Conservation (phyloP, 2,329 filamentous ascomycete species). For the Albophoma yamanashiensis region DNA sequence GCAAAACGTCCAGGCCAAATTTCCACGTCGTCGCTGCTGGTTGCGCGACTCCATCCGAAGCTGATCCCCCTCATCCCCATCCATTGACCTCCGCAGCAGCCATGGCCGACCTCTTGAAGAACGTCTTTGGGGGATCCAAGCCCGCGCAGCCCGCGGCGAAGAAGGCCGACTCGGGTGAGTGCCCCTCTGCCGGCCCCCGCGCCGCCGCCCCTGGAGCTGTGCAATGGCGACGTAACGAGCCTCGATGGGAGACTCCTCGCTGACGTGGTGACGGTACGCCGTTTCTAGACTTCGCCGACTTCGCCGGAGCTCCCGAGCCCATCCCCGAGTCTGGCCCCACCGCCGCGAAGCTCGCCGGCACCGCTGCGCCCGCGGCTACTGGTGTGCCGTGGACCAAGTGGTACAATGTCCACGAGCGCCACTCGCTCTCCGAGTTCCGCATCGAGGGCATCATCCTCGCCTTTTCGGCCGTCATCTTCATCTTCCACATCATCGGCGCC, state of each 20-base stretch:
- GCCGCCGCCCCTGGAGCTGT: not conserved
- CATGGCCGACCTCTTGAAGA: slow-evolving; percentile 55
- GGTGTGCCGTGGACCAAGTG: slow-evolving; percentile 74
- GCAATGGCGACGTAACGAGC: not conserved
- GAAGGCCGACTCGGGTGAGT: slow-evolving; percentile 54
- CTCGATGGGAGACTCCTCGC: not conserved
- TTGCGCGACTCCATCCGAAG: not conserved
- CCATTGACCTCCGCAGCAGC: slow-evolving; percentile 15
- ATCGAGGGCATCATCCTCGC: slow-evolving; percentile 74
- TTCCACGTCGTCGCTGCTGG: not conserved
- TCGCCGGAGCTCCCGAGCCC: slow-evolving; percentile 67
- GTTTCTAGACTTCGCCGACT: slow-evolving; percentile 79
- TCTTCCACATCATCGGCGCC: slow-evolving; percentile 73
- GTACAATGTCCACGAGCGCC: slow-evolving; percentile 94
- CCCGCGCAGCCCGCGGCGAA: slow-evolving; percentile 29
- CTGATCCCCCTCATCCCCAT: slow-evolving; percentile 1
- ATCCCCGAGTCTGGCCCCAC: slow-evolving; percentile 37
- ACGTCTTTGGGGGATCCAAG: slow-evolving; percentile 59
- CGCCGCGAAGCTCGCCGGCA: slow-evolving; percentile 33
- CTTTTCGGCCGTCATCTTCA: slow-evolving; percentile 62
- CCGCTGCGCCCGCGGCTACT: slow-evolving; percentile 35
- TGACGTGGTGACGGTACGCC: not conserved
- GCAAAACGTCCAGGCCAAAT: not conserved
- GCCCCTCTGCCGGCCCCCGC: not conserved
- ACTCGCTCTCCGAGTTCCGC: slow-evolving; percentile 73